Evolutionary conservation across 2,329 filamentous ascomycete genomes (phyloP).

Genomic region (Scedosporium boydii): DNA sequence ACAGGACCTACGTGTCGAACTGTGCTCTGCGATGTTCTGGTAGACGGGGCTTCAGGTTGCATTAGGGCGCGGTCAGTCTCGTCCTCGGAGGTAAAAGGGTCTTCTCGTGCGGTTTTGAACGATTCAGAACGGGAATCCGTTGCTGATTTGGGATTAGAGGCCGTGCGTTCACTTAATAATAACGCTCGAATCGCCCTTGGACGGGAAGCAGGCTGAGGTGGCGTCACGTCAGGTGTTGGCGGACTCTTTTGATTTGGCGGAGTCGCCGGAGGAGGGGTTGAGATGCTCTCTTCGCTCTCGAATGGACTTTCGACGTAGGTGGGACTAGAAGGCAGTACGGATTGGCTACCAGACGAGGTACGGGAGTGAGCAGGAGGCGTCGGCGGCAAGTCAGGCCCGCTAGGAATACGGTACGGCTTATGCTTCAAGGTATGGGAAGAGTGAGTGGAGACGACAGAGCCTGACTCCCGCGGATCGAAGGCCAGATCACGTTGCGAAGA

Average conservation of each 20-base stretch:
- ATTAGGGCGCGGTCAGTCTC: slow-evolving; percentile 35
- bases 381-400: slow-evolving; percentile 45
- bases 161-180: slow-evolving; percentile 34
- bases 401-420: slow-evolving; percentile 30
- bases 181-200: slow-evolving; percentile 34
- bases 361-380: slow-evolving; percentile 54
- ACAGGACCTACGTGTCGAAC: slow-evolving; percentile 26
- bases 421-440: slow-evolving; percentile 26
- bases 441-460: not conserved
- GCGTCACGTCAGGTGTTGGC: slow-evolving; percentile 68
- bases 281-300: not conserved
- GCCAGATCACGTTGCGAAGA: slow-evolving; percentile 6
- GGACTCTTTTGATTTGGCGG: slow-evolving; percentile 58
- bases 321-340: slow-evolving; percentile 2
- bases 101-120: slow-evolving; percentile 62
- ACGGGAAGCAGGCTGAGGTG: slow-evolving; percentile 43
- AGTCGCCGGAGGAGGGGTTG: slow-evolving; percentile 36
- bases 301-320: slow-evolving; percentile 1
- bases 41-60: slow-evolving; percentile 27
- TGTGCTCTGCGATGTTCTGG: slow-evolving; percentile 33
- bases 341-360: slow-evolving; percentile 26
- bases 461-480: not conserved
- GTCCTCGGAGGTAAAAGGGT: slow-evolving; percentile 53
- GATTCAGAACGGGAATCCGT: slow-evolving; percentile 58
- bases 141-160: slow-evolving; percentile 40